These are phyloP conservation scores for Polychaeton citri DNA, from an alignment of 2,329 filamentous ascomycete genomes.

Conservation along the genomic window DNA sequence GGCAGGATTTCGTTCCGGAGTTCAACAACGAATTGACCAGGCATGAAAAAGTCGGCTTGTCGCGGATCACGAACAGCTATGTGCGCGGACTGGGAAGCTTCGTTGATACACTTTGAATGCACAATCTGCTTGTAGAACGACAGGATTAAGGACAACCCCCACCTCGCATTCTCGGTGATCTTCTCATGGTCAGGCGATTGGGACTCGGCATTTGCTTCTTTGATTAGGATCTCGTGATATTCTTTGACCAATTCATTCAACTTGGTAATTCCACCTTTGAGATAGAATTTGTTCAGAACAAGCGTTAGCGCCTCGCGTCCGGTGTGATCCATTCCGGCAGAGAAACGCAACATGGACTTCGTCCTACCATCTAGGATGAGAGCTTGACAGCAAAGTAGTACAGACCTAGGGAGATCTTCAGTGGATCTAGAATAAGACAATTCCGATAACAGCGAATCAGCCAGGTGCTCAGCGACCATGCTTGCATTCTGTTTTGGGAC, in stretches of 20 bases:
- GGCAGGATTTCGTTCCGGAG: slow-evolving; percentile 69
- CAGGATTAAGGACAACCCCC: slow-evolving; percentile 63
- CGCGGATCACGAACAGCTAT: slow-evolving; percentile 29
- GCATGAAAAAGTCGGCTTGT: slow-evolving; percentile 47
- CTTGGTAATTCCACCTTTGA: slow-evolving; percentile 59
- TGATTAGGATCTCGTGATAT: slow-evolving; percentile 14
- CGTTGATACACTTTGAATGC: slow-evolving; percentile 65
- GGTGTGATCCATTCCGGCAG: background rate
- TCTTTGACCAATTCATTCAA: slow-evolving; percentile 42
- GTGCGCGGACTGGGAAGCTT: slow-evolving; percentile 54
- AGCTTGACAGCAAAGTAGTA: background rate
- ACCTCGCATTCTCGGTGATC: slow-evolving; percentile 23
- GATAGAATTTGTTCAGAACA: slow-evolving; percentile 77
- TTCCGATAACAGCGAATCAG: slow-evolving; percentile 34
- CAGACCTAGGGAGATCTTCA: background rate
- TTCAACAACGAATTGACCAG: slow-evolving; percentile 73
- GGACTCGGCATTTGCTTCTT: background rate
- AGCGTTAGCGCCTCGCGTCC: slow-evolving; percentile 42
- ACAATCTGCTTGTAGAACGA: slow-evolving; percentile 66
- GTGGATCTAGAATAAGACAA: background rate
- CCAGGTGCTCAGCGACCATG: slow-evolving; percentile 54
- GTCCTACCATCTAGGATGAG: background rate
- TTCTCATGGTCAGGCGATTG: slow-evolving; percentile 14
- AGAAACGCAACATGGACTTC: background rate
- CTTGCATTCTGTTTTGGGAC: slow-evolving; percentile 48